phyloP scores from a whole-genome alignment of 257 asterid genomes.

The Nicotiana benthamiana region DNA sequence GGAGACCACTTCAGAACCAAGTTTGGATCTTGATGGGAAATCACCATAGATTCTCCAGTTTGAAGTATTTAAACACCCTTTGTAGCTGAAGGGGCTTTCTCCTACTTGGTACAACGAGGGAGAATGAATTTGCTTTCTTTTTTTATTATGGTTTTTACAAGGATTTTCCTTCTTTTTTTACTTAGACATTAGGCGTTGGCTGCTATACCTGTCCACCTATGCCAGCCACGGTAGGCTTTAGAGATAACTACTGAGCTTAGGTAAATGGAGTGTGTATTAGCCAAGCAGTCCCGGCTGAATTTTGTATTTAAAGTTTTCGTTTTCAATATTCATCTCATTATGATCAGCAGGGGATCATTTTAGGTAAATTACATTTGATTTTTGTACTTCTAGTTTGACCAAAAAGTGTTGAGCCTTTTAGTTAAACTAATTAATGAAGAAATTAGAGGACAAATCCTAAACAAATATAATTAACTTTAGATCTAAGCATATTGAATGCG shows the following conservation, averaged over 20 bases:
- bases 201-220: slow-evolving; percentile 17
- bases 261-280: slow-evolving; percentile 24
- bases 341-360: not conserved
- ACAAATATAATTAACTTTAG: too few species aligned
- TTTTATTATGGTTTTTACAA: not conserved
- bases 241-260: slow-evolving; percentile 34
- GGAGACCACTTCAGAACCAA: slow-evolving; percentile 28
- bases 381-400: not conserved
- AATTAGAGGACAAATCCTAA: too few species aligned
- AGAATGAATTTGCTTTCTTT: slow-evolving; percentile 14
- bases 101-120: slow-evolving; percentile 25
- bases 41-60: slow-evolving; percentile 10
- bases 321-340: not conserved
- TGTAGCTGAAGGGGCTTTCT: slow-evolving; percentile 11
- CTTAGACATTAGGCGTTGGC: slow-evolving; percentile 10
- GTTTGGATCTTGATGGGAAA: slow-evolving; percentile 22
- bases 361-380: not conserved
- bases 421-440: too few species aligned
- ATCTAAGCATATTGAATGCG: too few species aligned
- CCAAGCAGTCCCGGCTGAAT: slow-evolving; percentile 22
- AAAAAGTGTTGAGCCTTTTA: too few species aligned
- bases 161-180: not conserved
- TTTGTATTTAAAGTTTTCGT: slow-evolving; percentile 25
- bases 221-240: slow-evolving; percentile 30
- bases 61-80: slow-evolving; percentile 8